Conservation (phyloP, 106 monocot species). For the Xerophyta viscosa region DNA sequence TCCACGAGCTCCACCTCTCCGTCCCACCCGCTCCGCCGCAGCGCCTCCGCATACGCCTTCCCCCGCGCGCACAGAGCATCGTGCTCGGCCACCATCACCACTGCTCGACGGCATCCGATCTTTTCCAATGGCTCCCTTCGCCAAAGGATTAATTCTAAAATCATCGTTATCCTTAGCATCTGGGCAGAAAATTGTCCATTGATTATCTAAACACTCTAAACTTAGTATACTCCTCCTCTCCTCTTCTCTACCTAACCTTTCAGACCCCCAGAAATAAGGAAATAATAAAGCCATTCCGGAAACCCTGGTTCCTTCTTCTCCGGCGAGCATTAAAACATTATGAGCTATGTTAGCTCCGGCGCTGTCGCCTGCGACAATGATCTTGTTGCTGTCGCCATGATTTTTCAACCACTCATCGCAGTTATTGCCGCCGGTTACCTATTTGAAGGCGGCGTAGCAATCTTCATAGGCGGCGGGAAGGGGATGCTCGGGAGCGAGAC, state of each 20-base stretch:
- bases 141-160: no score
- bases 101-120: no score
- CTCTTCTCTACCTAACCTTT: not conserved
- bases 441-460: not conserved
- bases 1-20: not conserved
- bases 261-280: slow-evolving; percentile 20
- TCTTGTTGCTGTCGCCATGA: not conserved
- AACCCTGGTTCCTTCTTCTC: slow-evolving; percentile 1
- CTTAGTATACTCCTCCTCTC: not conserved
- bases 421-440: not conserved
- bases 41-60: slow-evolving; percentile 6
- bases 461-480: slow-evolving; percentile 17
- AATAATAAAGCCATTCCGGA: slow-evolving; percentile 10
- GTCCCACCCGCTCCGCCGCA: slow-evolving; percentile 15
- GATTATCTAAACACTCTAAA: no score
- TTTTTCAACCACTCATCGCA: not conserved
- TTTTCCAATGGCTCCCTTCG: no score
- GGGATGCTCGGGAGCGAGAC: slow-evolving; percentile 31
- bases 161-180: no score
- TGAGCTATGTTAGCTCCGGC: slow-evolving; percentile 12
- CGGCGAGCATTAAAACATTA: not conserved
- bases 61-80: slow-evolving; percentile 12
- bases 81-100: slow-evolving; percentile 6
- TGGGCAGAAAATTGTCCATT: no score
- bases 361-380: slow-evolving; percentile 16